phyloP scores from a whole-genome alignment of 2,329 filamentous ascomycete genomes.

The Colletotrichum plurivorum region DNA sequence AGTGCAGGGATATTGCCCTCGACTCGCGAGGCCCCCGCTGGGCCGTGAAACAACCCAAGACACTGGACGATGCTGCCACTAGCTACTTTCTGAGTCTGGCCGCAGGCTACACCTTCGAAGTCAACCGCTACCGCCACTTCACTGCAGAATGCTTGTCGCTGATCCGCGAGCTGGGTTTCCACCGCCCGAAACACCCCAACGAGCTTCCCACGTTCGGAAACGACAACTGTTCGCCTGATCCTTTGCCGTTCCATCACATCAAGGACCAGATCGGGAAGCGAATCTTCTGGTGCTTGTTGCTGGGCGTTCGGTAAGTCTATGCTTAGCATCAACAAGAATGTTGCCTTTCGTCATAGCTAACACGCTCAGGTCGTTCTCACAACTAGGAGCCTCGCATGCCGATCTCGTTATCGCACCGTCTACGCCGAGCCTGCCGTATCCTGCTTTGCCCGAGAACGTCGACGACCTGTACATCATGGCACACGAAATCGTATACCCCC shows the following conservation, averaged over 20 bases:
- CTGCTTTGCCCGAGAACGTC: slow-evolving; percentile 83
- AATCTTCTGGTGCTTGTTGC: slow-evolving; percentile 88
- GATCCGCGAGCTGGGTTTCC: slow-evolving; percentile 76
- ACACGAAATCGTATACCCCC: slow-evolving; percentile 79
- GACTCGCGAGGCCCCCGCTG: slow-evolving; percentile 73
- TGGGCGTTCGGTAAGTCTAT: slow-evolving; percentile 74
- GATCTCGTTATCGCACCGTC: slow-evolving; percentile 83
- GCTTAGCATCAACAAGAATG: neutral
- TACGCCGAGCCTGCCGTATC: slow-evolving; percentile 82
- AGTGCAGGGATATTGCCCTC: slow-evolving; percentile 78
- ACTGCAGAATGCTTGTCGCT: slow-evolving; percentile 81
- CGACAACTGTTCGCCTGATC: slow-evolving; percentile 55
- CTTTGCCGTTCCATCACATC: slow-evolving; percentile 74
- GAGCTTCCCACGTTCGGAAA: slow-evolving; percentile 57
- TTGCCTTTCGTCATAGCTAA: slow-evolving; percentile 37
- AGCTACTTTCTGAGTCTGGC: slow-evolving; percentile 82
- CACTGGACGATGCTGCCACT: slow-evolving; percentile 72
- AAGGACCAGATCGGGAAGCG: slow-evolving; percentile 81
- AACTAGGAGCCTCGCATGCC: slow-evolving; percentile 79
- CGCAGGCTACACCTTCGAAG: slow-evolving; percentile 77
- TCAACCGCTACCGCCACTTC: slow-evolving; percentile 77
- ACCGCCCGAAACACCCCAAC: slow-evolving; percentile 65
- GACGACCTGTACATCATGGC: slow-evolving; percentile 87
- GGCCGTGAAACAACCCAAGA: slow-evolving; percentile 62
- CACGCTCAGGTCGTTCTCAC: slow-evolving; percentile 76